These are phyloP conservation scores for Delitschia confertaspora DNA, from an alignment of 495 filamentous ascomycete genomes.

Conservation along the genomic window DNA sequence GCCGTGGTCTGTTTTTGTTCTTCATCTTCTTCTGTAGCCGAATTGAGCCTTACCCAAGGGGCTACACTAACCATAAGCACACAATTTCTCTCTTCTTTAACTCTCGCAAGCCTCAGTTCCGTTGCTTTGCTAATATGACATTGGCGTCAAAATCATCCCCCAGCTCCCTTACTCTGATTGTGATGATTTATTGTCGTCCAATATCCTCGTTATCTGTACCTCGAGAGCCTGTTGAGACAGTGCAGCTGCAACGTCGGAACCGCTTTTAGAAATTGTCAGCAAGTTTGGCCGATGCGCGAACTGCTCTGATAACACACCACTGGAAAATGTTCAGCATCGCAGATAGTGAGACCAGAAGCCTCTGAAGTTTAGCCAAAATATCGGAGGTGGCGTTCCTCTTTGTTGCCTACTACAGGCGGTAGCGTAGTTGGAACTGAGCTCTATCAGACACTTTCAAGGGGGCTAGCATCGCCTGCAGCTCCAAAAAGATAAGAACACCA, in stretches of 20 bases:
- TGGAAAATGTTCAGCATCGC: conserved; percentile 12
- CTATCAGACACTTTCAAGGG: background rate
- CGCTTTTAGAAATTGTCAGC: no score
- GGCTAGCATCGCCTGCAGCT: background rate
- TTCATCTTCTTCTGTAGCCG: no score
- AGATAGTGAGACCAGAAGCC: conserved; percentile 1
- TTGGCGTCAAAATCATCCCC: background rate
- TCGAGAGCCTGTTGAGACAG: background rate
- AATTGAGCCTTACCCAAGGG: no score
- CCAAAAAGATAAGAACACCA: conserved; percentile 6
- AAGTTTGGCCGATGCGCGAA: no score
- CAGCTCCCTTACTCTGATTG: background rate
- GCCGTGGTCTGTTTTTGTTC: no score
- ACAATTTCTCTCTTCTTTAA: no score
- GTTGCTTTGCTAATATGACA: no score
- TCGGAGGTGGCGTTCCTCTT: background rate
- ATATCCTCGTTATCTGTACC: background rate
- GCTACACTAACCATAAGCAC: no score
- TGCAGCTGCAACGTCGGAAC: background rate
- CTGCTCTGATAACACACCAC: background rate
- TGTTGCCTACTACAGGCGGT: conserved; percentile 1
- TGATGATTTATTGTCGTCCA: background rate
- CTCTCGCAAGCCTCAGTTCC: no score
- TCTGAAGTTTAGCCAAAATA: background rate
- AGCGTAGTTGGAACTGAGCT: background rate